Base-by-base conservation (phyloP, 75 land plant species). In the Pseudotsuga menziesii region DNA sequence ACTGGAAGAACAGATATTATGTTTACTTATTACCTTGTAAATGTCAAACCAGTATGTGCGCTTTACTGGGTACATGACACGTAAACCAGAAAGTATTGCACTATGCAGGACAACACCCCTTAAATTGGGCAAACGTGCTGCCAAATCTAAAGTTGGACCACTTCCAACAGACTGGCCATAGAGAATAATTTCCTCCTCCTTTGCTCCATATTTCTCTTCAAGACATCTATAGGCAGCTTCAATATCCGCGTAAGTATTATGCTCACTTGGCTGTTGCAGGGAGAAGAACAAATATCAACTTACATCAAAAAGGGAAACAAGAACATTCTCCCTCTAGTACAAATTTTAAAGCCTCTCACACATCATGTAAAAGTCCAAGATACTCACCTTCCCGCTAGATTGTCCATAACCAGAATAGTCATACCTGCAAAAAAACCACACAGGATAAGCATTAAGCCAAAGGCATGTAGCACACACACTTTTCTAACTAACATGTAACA, bases 111-210 rank as follows among this genome's bases (percentile, higher is more conserved):
- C 85, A 59, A 93, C 94, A 41, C 85, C 96, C 79, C 96, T 85
- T 70, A 93, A 79, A 14, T 72, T 69, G 5, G 88, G 83, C 41
- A 91, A 74, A 48, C 83, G 83, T 29, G 85, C 73, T 11, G 94
- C 94, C 74, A 91, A 79, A 78, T 93, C 96, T 70, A 92, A 36
- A 63, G 94, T 91, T 13, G 96, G 96, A 12, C 96, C 96, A 83
- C 96, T 93, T n/a, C 96, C 96, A 66, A 92, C 92, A 12, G 96
- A 93, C 78, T 93, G 96, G 20, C 96, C 96, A 80, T 93, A 93
- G 32, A 93, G 79, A 54, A 93, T 91, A 73, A 92, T 61, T 57
- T 91, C 88, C 76, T 93, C 92, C 64, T 87, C 89, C 58, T 80
- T 79, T 16, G 80, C 88, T 27, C 90, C 90, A 77, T 93, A 93